phyloP scores from a whole-genome alignment of 2,329 filamentous ascomycete genomes.

The Alternaria brassicicola region DNA sequence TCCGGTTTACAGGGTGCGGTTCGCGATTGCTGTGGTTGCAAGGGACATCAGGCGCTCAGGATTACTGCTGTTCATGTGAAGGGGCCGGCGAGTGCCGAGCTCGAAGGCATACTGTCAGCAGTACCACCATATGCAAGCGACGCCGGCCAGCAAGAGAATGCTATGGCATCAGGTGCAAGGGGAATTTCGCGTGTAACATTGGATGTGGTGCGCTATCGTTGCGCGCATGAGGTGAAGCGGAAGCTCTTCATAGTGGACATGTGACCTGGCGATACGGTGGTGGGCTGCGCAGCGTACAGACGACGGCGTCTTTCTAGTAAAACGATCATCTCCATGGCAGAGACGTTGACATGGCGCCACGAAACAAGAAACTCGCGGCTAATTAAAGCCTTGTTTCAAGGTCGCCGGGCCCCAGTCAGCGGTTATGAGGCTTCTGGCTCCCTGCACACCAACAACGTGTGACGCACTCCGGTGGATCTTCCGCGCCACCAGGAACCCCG shows the following conservation, averaged over 20 bases:
- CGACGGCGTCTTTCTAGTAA: background rate
- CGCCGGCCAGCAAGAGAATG: background rate
- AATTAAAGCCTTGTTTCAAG: constrained; percentile 15
- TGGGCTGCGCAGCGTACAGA: background rate
- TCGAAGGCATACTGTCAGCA: background rate
- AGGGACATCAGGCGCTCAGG: background rate
- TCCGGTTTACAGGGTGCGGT: background rate
- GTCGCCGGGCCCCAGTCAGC: constrained; percentile 7
- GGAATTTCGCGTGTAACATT: background rate
- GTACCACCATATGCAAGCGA: background rate
- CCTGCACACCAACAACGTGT: constrained; percentile 13
- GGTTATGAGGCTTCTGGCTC: constrained; percentile 10
- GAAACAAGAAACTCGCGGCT: background rate
- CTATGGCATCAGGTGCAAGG: background rate
- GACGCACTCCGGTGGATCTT: constrained; percentile 34
- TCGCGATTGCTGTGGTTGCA: background rate
- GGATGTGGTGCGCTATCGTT: background rate
- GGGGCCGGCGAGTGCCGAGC: constrained; percentile 9
- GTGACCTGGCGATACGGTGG: background rate
- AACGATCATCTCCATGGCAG: background rate
- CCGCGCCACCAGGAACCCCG: constrained; percentile 37
- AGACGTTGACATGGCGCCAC: background rate
- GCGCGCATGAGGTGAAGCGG: background rate
- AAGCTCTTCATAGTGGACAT: background rate
- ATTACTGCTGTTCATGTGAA: constrained; percentile 8